These are phyloP conservation scores for Vachellia pachyceras DNA, from an alignment of 306 rosid species.

Conservation along the genomic window DNA sequence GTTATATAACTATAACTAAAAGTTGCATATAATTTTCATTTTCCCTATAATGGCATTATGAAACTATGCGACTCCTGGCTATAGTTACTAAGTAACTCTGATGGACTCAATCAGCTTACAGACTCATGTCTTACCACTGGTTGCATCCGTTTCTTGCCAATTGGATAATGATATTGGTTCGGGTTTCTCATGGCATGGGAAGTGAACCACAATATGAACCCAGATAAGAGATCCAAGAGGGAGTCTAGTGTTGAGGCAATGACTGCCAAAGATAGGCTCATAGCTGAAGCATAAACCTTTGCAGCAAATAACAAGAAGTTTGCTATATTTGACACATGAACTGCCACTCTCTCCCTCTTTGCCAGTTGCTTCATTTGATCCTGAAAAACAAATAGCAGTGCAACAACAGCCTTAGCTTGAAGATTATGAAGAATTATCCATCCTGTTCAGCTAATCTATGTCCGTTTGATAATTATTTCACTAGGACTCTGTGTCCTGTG, in stretches of 20 bases:
- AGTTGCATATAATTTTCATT: not conserved
- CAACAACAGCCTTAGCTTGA: slow-evolving; percentile 2
- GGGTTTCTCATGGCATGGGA: slow-evolving; percentile 71
- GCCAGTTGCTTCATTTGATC: slow-evolving; percentile 73
- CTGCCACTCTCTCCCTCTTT: slow-evolving; percentile 67
- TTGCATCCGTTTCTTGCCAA: slow-evolving; percentile 91
- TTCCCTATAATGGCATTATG: not conserved
- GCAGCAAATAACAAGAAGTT: slow-evolving; percentile 73
- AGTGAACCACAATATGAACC: slow-evolving; percentile 87
- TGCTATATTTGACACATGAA: slow-evolving; percentile 59
- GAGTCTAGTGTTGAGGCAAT: slow-evolving; percentile 90
- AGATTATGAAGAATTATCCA: slow-evolving; percentile 1
- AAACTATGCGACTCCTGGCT: not conserved
- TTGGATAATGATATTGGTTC: slow-evolving; percentile 73
- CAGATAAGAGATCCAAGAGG: slow-evolving; percentile 83
- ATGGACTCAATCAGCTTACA: not conserved
- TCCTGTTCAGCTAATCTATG: not conserved
- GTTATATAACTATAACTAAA: not conserved
- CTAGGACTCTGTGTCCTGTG: not conserved
- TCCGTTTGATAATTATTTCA: not conserved
- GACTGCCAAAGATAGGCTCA: slow-evolving; percentile 75
- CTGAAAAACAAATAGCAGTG: slow-evolving; percentile 46
- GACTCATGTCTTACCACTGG: slow-evolving; percentile 65
- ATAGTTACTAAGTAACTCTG: not conserved
- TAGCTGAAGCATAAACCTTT: slow-evolving; percentile 73